Evolutionary conservation across 805 yeast species (phyloP).

Genomic region (Kazachstania kunashirensis): DNA sequence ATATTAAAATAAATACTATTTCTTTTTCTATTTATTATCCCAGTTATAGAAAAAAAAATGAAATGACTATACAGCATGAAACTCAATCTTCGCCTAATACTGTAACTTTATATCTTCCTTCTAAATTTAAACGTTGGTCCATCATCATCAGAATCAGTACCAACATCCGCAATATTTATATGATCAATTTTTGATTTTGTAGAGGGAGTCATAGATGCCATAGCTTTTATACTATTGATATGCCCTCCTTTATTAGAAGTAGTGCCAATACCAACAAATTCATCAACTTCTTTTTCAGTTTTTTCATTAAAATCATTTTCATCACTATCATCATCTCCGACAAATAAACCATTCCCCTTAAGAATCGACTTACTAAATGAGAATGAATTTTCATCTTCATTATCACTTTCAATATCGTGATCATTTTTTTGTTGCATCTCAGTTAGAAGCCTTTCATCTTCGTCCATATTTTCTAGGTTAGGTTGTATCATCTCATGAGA

Average conservation of each 20-base stretch:
- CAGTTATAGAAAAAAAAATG: too few species aligned
- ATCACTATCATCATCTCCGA: conserved; percentile 12
- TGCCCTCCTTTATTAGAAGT: background rate
- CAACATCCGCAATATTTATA: background rate
- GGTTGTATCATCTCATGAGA: too few species aligned
- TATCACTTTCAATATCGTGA: background rate
- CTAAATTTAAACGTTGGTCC: conserved; percentile 31
- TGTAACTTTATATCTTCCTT: conserved; percentile 9
- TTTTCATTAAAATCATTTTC: background rate
- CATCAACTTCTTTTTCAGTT: background rate
- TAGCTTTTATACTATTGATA: background rate
- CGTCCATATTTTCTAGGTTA: background rate
- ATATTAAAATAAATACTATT: background rate
- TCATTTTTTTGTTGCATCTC: background rate
- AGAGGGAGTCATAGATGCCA: background rate
- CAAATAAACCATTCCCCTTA: conserved; percentile 10
- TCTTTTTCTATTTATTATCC: background rate
- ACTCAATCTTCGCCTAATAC: too few species aligned
- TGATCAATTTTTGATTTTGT: background rate
- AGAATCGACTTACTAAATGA: conserved; percentile 3
- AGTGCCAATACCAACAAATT: too few species aligned
- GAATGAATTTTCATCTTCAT: conserved; percentile 3
- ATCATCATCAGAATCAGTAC: conserved; percentile 12
- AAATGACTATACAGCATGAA: too few species aligned
- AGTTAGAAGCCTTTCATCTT: conserved; percentile 1